Evolutionary conservation across 768 basidiomycete genomes (phyloP).

Genomic region (Chalciporus piperatus): DNA sequence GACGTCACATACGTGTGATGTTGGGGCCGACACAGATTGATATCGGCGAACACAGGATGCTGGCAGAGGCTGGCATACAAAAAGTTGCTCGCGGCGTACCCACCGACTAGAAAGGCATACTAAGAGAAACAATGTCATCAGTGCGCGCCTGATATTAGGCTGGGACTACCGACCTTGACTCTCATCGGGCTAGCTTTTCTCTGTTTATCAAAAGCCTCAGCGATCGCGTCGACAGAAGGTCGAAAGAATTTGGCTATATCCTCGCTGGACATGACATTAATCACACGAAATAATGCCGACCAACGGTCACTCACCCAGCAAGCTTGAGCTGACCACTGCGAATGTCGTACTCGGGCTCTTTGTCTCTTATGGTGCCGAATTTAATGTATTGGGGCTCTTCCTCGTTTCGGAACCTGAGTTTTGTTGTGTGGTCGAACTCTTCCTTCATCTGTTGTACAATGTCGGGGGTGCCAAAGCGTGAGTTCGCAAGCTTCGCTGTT

Average conservation of each 20-base stretch:
- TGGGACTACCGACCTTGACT: constrained; percentile 18
- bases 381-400: constrained; percentile 35
- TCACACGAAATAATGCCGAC: no score
- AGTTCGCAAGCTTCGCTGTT: constrained; percentile 31
- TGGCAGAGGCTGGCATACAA: constrained; percentile 41
- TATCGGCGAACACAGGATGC: constrained; percentile 33
- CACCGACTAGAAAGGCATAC: constrained; percentile 48
- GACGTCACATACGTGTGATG: constrained; percentile 42
- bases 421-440: constrained; percentile 35
- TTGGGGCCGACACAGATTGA: constrained; percentile 46
- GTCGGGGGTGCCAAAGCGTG: constrained; percentile 26
- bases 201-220: constrained; percentile 33
- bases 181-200: constrained; percentile 18
- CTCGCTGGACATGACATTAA: constrained; percentile 17
- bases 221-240: constrained; percentile 38
- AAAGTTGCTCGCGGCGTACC: constrained; percentile 48
- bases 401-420: constrained; percentile 38
- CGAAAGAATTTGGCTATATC: constrained; percentile 42
- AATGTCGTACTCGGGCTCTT: constrained; percentile 35
- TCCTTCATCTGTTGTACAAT: constrained; percentile 33
- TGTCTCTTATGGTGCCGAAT: constrained; percentile 36
- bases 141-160: no score
- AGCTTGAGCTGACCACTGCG: constrained; percentile 37
- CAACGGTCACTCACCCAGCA: constrained; percentile 28
- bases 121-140: constrained; percentile 1